Base-by-base conservation (phyloP, 2,329 filamentous ascomycete genomes). In the Venturia pyrina region DNA sequence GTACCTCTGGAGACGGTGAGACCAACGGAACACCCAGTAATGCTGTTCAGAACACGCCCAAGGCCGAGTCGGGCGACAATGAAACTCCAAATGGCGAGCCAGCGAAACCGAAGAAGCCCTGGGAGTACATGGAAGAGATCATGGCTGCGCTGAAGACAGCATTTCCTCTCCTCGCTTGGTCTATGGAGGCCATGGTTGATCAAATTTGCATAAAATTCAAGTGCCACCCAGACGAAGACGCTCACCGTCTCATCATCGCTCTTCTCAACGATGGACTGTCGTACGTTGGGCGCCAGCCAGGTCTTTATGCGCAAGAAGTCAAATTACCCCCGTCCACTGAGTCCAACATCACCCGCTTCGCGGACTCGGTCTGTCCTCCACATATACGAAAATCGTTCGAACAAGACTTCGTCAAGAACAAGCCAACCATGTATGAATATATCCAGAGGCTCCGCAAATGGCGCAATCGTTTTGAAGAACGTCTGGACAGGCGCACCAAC, bases 181-280 rank as follows among this genome's bases (percentile, higher is more conserved):
- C 93, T 0, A 98, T 99, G 95, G 95, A 99, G 79, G 96, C 93
- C 0, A 99, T 98, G 92, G 93, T 98, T 40, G 95, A 99, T 74
- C 93, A 98, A 77, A 96, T 99, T 67, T 90, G 95, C 76, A 98
- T 98, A 81, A 89, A 98, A 78, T 99, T 99, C 85, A 99, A 99
- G 79, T 98, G 95, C 72, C 93, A 93, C 17, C 93, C 93, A 0
- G 95, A 99, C 72, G 95, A 99, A 75, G 95, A 99, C 79, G 96
- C 95, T 1, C 98, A 98, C 77, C 86, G 95, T 62, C 83, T 99
- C 19, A 99, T 99, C 70, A 93, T 98, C n/a, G 96, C 95, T 2
- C 81, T 99, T 13, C 85, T 99, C 28, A 99, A 99, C 74, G 95
- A 99, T 76, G 95, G 91, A 0, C 79, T 99, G 64, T 91, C 91